Evolutionary conservation across 1,139 yeast species (phyloP).

Genomic region (Debaryomyces singareniensis): DNA sequence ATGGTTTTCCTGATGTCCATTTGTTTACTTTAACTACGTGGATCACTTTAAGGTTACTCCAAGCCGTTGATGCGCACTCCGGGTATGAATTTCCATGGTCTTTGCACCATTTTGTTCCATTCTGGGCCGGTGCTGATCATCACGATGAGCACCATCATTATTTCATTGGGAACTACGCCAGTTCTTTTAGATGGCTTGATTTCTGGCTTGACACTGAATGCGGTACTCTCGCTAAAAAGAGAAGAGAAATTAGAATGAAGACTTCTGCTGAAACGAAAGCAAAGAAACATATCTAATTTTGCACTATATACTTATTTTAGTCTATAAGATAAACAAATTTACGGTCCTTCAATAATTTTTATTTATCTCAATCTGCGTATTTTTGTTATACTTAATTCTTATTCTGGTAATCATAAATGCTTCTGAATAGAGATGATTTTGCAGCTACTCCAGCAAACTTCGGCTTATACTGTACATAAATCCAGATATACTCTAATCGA

Average conservation of each 20-base stretch:
- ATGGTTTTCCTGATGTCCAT: conserved; percentile 67
- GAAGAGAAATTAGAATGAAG: conserved; percentile 55
- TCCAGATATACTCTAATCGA: no score
- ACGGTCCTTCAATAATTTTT: no score
- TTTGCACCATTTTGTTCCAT: conserved; percentile 79
- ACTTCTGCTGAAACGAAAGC: conserved; percentile 19
- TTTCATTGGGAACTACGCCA: conserved; percentile 88
- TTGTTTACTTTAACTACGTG: conserved; percentile 78
- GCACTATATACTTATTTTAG: no score
- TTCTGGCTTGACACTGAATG: conserved; percentile 76
- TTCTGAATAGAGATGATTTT: no score
- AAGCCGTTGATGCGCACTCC: conserved; percentile 94
- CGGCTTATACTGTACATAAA: no score
- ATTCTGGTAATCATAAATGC: no score
- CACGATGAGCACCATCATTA: conserved; percentile 95
- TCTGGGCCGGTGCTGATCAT: conserved; percentile 99
- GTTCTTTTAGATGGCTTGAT: conserved; percentile 95
- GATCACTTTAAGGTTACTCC: conserved; percentile 84
- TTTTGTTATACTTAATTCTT: no score
- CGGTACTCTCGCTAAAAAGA: conserved; percentile 58
- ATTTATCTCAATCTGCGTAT: no score
- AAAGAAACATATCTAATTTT: conserved; percentile 1
- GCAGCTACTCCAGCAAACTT: no score
- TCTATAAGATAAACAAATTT: no score
- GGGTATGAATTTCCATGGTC: conserved; percentile 98